Conservation (phyloP, 2,329 filamentous ascomycete genomes). For the Hypoxylon sp. region DNA sequence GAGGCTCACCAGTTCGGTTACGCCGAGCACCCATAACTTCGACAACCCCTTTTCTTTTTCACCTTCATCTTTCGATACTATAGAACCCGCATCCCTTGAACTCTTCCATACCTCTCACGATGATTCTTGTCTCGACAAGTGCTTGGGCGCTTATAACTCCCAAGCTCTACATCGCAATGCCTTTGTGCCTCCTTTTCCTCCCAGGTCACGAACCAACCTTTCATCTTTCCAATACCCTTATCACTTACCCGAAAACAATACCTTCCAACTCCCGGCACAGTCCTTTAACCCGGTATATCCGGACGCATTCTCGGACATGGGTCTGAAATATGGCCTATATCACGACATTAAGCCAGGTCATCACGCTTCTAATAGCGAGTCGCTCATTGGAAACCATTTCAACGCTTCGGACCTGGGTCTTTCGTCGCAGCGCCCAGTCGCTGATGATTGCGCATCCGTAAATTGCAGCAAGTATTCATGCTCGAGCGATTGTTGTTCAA, state of each 20-base stretch:
- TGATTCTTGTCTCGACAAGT: conserved; percentile 42
- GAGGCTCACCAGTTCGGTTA: conserved; percentile 23
- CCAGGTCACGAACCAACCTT: conserved; percentile 30
- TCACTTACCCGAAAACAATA: conserved; percentile 21
- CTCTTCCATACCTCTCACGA: conserved; percentile 46
- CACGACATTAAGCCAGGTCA: conserved; percentile 24
- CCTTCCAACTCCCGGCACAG: conserved; percentile 23
- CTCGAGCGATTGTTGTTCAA: conserved; percentile 47
- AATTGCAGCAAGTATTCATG: conserved; percentile 49
- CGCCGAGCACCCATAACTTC: conserved; percentile 28
- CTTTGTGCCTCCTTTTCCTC: conserved; percentile 21
- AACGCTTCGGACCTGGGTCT: conserved; percentile 40
- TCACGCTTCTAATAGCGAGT: conserved; percentile 35
- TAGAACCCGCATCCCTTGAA: conserved; percentile 37
- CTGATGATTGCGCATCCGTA: conserved; percentile 47
- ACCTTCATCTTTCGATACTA: conserved; percentile 29
- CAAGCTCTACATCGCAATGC: conserved; percentile 34
- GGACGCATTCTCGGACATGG: conserved; percentile 30
- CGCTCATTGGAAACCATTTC: conserved; percentile 38
- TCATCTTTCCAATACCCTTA: conserved; percentile 32
- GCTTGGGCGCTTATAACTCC: conserved; percentile 25
- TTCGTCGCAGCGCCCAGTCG: conserved; percentile 23
- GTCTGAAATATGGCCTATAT: conserved; percentile 26
- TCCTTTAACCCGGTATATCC: conserved; percentile 22
- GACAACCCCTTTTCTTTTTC: conserved; percentile 39